Percentiles rank a stretch among this genome's conserved stretches.
Evolutionary conservation across 1,284 basidiomycete species (phyloP).

Genomic region (Marasmius sp.): DNA sequence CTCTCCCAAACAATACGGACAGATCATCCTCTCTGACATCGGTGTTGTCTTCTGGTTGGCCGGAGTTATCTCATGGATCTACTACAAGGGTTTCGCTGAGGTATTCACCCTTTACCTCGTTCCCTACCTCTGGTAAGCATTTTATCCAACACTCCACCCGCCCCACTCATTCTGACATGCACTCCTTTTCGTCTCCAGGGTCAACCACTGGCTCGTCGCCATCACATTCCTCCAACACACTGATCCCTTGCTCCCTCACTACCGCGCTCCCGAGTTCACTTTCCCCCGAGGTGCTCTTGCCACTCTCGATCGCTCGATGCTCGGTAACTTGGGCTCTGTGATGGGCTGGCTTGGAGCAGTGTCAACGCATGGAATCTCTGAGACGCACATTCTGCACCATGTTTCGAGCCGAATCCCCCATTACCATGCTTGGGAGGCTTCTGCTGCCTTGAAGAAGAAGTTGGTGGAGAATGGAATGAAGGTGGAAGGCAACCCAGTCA

Average conservation of each 20-base stretch:
- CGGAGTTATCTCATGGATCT: slow-evolving; percentile 59
- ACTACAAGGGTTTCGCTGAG: slow-evolving; percentile 69
- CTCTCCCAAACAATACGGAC: slow-evolving; percentile 75
- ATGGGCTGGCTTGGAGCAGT: slow-evolving; percentile 81
- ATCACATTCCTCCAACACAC: slow-evolving; percentile 98
- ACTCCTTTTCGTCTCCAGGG: slow-evolving; percentile 32
- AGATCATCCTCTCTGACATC: slow-evolving; percentile 85
- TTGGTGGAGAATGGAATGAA: slow-evolving; percentile 64
- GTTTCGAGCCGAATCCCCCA: slow-evolving; percentile 93
- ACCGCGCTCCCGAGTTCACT: slow-evolving; percentile 88
- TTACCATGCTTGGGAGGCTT: slow-evolving; percentile 93
- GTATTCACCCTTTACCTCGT: slow-evolving; percentile 84
- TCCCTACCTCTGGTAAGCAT: slow-evolving; percentile 82
- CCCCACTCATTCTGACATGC: neutral
- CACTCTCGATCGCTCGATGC: slow-evolving; percentile 88
- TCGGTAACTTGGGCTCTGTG: slow-evolving; percentile 75
- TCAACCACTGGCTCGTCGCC: slow-evolving; percentile 89
- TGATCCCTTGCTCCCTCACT: slow-evolving; percentile 93
- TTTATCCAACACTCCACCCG: too few species aligned
- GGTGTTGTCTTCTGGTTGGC: slow-evolving; percentile 78
- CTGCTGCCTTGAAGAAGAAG: slow-evolving; percentile 82
- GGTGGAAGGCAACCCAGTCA: slow-evolving; percentile 65
- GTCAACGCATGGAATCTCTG: slow-evolving; percentile 85
- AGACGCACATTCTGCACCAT: slow-evolving; percentile 93
- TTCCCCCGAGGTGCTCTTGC: slow-evolving; percentile 94